Conservation (phyloP, 495 filamentous ascomycete species). For the Baudoinia panamericana region DNA sequence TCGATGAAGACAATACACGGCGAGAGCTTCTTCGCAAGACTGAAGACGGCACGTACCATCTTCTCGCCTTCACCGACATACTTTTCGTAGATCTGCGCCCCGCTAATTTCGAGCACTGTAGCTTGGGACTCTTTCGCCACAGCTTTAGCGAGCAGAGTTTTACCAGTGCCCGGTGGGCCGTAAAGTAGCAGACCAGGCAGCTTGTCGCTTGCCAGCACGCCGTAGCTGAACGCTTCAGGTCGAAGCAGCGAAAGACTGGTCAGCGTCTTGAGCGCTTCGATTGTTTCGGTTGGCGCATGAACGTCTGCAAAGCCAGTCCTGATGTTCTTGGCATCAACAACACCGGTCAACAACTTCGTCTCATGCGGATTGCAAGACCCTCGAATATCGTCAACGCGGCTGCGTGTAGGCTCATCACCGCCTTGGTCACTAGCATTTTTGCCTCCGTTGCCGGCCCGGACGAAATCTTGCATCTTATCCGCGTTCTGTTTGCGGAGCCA, state of each 20-base stretch:
- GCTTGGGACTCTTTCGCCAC: conserved; percentile 90
- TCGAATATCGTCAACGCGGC: conserved; percentile 13
- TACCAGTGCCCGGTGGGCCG: conserved; percentile 90
- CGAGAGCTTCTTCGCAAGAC: conserved; percentile 77
- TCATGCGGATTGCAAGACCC: conserved; percentile 55
- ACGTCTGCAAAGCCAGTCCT: conserved; percentile 77
- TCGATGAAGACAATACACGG: conserved; percentile 95
- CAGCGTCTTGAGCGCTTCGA: conserved; percentile 76
- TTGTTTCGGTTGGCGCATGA: conserved; percentile 65
- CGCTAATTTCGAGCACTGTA: conserved; percentile 61
- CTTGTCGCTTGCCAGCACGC: conserved; percentile 79
- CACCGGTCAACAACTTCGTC: conserved; percentile 66
- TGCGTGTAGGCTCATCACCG: conserved; percentile 1
- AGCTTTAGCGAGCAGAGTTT: conserved; percentile 88
- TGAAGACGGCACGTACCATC: conserved; percentile 88
- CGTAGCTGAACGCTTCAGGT: conserved; percentile 91
- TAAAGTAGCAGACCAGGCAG: conserved; percentile 86
- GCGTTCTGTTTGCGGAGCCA: background rate
- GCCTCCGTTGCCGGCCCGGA: conserved; percentile 10
- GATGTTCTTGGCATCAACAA: conserved; percentile 67
- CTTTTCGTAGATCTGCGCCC: conserved; percentile 83
- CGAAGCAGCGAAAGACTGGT: conserved; percentile 78
- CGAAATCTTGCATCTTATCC: conserved; percentile 9
- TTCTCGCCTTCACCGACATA: conserved; percentile 95
- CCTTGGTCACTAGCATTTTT: conserved; percentile 28